Evolutionary conservation across 352 stramenopile species (phyloP).

Genomic region (Globisporangium barbulae): DNA sequence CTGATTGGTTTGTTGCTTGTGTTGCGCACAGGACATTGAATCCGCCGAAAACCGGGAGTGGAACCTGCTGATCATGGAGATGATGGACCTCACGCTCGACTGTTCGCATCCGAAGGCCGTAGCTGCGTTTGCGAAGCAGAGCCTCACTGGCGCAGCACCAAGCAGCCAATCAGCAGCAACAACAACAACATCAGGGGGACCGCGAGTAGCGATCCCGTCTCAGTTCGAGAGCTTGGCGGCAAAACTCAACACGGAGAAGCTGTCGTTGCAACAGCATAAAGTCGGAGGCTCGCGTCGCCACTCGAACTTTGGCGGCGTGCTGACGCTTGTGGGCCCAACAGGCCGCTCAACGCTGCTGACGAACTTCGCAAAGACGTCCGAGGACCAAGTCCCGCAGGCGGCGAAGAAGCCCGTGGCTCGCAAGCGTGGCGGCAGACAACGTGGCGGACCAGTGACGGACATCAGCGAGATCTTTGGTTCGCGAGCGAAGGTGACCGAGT

Average conservation of each 20-base stretch:
- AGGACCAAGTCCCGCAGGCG: constrained; percentile 67
- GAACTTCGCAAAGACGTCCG: constrained; percentile 68
- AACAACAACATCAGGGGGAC: background rate
- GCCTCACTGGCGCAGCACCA: background rate
- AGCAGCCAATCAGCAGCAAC: background rate
- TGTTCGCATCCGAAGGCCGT: constrained; percentile 69
- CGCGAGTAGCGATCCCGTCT: background rate
- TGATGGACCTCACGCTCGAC: constrained; percentile 78
- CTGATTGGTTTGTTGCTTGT: background rate
- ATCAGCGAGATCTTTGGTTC: constrained; percentile 77
- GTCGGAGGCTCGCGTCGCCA: constrained; percentile 45
- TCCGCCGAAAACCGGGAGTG: constrained; percentile 80
- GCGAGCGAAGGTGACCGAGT: constrained; percentile 57
- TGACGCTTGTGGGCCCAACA: constrained; percentile 73
- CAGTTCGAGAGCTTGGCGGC: constrained; percentile 31
- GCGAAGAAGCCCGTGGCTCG: constrained; percentile 57
- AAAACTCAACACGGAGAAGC: constrained; percentile 60
- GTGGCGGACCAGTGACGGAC: constrained; percentile 45
- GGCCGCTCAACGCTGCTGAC: constrained; percentile 65
- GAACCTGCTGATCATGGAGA: constrained; percentile 89
- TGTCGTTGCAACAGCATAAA: constrained; percentile 26
- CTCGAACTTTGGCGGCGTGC: constrained; percentile 86
- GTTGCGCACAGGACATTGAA: constrained; percentile 65
- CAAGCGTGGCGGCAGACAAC: constrained; percentile 42
- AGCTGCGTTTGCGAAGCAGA: constrained; percentile 50